Conservation (phyloP, 192 early-diverging fungal genomes). For the Rhizoclosmatium globosum region DNA sequence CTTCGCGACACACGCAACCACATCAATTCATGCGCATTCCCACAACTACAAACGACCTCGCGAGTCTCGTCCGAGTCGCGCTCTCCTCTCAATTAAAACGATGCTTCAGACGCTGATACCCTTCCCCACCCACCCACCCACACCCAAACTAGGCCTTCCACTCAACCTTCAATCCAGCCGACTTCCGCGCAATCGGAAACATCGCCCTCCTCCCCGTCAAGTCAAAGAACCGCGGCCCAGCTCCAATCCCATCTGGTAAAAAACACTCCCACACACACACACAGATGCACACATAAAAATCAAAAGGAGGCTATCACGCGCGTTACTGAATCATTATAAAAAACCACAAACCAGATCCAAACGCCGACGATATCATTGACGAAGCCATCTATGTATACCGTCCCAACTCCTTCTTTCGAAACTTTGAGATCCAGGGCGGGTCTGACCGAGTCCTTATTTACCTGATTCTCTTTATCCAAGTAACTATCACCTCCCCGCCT, state of each 20-base stretch:
- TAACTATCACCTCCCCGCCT: slow-evolving; percentile 58
- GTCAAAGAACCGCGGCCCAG: slow-evolving; percentile 85
- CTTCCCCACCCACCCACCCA: not conserved
- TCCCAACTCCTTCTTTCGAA: slow-evolving; percentile 97
- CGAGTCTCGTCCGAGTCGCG: too few relatives aligned
- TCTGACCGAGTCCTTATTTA: slow-evolving; percentile 96
- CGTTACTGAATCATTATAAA: not conserved
- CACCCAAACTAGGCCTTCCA: slow-evolving; percentile 78
- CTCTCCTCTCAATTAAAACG: too few relatives aligned
- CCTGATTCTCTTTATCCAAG: slow-evolving; percentile 88
- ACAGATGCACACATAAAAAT: too few relatives aligned
- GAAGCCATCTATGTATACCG: slow-evolving; percentile 95
- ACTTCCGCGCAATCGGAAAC: slow-evolving; percentile 76
- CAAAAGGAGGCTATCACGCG: too few relatives aligned
- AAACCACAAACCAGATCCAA: slow-evolving; percentile 27
- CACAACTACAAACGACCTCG: too few relatives aligned
- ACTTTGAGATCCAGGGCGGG: slow-evolving; percentile 98
- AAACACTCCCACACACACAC: not conserved
- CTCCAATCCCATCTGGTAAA: slow-evolving; percentile 69
- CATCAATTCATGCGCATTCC: too few relatives aligned
- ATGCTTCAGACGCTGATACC: not conserved
- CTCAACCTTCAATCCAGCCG: slow-evolving; percentile 77
- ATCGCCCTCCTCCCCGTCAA: slow-evolving; percentile 90
- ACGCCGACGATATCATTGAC: slow-evolving; percentile 87
- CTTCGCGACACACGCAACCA: too few relatives aligned